phyloP scores from a whole-genome alignment of 75 land plant species.

The Sequoiadendron giganteum region DNA sequence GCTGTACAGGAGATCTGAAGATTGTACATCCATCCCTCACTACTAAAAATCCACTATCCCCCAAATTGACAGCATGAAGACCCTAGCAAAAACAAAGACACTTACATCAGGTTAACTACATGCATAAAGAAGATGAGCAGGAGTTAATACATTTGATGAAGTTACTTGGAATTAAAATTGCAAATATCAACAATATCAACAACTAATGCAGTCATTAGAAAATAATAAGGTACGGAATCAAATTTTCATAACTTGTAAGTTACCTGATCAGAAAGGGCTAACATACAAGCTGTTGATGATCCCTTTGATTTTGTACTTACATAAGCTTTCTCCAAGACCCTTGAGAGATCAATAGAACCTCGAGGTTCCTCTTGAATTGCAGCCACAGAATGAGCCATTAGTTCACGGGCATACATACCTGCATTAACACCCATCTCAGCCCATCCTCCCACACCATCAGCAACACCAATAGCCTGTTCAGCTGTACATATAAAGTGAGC shows the following conservation, averaged over 20 bases:
- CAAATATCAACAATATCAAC: neutral
- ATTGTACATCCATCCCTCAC: slow-evolving; percentile 76
- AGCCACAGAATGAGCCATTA: slow-evolving; percentile 74
- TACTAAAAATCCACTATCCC: slow-evolving; percentile 93
- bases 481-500: slow-evolving; percentile 90
- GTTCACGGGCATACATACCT: slow-evolving; percentile 86
- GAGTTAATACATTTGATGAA: neutral
- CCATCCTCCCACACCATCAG: slow-evolving; percentile 99
- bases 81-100: slow-evolving; percentile 42
- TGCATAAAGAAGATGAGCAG: neutral
- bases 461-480: slow-evolving; percentile 89
- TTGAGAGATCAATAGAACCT: slow-evolving; percentile 75
- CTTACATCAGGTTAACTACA: neutral
- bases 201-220: neutral
- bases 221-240: neutral
- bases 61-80: slow-evolving; percentile 86
- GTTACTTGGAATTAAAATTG: neutral
- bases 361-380: slow-evolving; percentile 85
- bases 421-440: slow-evolving; percentile 89
- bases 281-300: slow-evolving; percentile 97
- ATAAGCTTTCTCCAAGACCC: slow-evolving; percentile 86
- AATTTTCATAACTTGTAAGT: neutral
- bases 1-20: slow-evolving; percentile 88
- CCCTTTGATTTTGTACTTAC: slow-evolving; percentile 83
- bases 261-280: slow-evolving; percentile 88